Evolutionary conservation across 2,329 filamentous ascomycete species (phyloP).

Genomic region (Phyllosticta capitalensis): DNA sequence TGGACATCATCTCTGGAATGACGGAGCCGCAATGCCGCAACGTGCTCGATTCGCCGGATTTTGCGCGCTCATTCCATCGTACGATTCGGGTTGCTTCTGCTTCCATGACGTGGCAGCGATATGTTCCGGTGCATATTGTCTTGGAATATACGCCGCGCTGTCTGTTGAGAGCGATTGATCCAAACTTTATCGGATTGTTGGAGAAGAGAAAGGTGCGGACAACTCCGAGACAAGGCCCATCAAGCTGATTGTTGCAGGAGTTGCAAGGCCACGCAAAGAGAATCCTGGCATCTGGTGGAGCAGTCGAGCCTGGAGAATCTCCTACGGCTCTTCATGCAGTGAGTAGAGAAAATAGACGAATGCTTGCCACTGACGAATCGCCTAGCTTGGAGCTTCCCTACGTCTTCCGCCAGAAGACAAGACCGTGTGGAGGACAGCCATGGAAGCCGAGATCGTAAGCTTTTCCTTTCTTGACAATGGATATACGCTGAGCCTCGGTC

Average conservation of each 20-base stretch:
- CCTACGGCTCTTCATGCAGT: not conserved
- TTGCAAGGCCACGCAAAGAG: not conserved
- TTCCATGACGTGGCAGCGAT: conserved; percentile 13
- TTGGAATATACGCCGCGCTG: conserved; percentile 19
- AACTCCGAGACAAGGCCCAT: no score
- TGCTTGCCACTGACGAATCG: not conserved
- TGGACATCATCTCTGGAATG: conserved; percentile 14
- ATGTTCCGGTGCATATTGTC: conserved; percentile 15
- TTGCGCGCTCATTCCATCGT: conserved; percentile 9
- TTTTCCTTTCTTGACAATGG: not conserved
- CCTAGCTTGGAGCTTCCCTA: conserved; percentile 20
- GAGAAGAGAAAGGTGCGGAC: not conserved
- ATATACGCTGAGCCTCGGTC: not conserved
- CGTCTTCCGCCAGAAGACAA: conserved; percentile 29
- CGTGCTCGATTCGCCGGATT: conserved; percentile 12
- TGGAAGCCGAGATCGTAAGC: conserved; percentile 21
- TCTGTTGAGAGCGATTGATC: not conserved
- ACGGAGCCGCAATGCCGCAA: conserved; percentile 12
- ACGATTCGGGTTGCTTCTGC: conserved; percentile 4
- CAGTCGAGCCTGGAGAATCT: not conserved
- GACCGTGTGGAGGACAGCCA: conserved; percentile 19
- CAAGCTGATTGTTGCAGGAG: not conserved
- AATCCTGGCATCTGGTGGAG: not conserved
- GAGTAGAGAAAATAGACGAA: not conserved
- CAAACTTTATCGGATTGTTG: not conserved